Evolutionary conservation across 345 rosid genomes (phyloP).

Genomic region (Eucalyptus caleyi): DNA sequence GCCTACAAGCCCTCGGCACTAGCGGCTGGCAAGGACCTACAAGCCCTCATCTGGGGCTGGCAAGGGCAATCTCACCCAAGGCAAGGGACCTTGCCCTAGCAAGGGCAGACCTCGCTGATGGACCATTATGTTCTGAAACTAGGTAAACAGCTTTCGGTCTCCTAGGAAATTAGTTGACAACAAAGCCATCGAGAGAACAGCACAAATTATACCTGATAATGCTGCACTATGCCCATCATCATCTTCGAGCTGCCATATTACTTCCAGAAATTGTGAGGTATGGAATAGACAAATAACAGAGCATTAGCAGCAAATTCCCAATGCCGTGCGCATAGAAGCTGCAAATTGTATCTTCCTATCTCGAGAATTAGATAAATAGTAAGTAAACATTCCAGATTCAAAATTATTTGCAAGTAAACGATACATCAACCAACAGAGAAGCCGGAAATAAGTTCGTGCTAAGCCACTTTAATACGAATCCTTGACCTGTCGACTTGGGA

Average conservation of each 20-base stretch:
- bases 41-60: too few species aligned
- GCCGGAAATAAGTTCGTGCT: not conserved
- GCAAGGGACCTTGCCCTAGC: not conserved
- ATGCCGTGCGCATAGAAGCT: too few species aligned
- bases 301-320: not conserved
- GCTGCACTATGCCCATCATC: not conserved
- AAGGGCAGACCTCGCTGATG: not conserved
- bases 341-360: too few species aligned
- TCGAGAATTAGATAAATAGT: not conserved
- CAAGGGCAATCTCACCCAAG: too few species aligned
- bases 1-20: too few species aligned
- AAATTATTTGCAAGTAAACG: not conserved
- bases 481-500: not conserved
- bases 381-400: not conserved
- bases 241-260: not conserved
- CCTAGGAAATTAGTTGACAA: not conserved
- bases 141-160: not conserved
- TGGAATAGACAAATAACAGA: not conserved
- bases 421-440: not conserved
- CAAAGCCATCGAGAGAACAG: not conserved
- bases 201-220: too few species aligned
- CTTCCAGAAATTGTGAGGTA: not conserved
- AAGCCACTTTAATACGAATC: not conserved
- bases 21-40: too few species aligned
- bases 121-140: slow-evolving; percentile 20